These are phyloP conservation scores for Lizonia empirigonia DNA, from an alignment of 2,329 filamentous ascomycete species.

Conservation along the genomic window DNA sequence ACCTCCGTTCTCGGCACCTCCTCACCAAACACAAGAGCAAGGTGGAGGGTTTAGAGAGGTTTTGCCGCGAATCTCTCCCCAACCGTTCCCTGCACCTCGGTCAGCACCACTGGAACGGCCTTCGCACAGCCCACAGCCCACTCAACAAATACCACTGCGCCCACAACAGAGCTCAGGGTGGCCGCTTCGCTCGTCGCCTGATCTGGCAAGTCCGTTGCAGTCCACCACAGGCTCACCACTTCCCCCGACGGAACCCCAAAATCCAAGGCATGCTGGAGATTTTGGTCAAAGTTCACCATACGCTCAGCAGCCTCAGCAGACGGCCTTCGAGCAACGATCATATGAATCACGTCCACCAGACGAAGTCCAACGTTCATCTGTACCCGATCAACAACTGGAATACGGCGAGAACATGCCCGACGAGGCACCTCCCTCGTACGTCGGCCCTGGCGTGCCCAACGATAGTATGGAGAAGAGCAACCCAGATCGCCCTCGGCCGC, in stretches of 20 bases:
- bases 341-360: constrained; percentile 12
- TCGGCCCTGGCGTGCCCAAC: constrained; percentile 37
- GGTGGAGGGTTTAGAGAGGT: constrained; percentile 44
- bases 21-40: constrained; percentile 18
- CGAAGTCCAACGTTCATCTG: constrained; percentile 5
- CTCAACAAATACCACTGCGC: constrained; percentile 33
- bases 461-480: constrained; percentile 42
- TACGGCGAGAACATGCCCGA: constrained; percentile 34
- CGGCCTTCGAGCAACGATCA: constrained; percentile 3
- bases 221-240: constrained; percentile 25
- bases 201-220: constrained; percentile 34
- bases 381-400: constrained; percentile 13
- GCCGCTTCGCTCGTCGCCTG: constrained; percentile 36
- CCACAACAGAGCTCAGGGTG: constrained; percentile 26
- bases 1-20: constrained; percentile 19
- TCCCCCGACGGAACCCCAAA: constrained; percentile 33
- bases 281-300: constrained; percentile 11
- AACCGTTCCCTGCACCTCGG: constrained; percentile 30
- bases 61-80: constrained; percentile 39
- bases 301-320: constrained; percentile 11
- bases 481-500: constrained; percentile 34
- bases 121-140: constrained; percentile 22
- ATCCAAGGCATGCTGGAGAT: constrained; percentile 25
- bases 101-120: constrained; percentile 15
- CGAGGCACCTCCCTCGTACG: constrained; percentile 44